Conservation (phyloP, 1,284 basidiomycete genomes). For the Ceratobasidium sp. region DNA sequence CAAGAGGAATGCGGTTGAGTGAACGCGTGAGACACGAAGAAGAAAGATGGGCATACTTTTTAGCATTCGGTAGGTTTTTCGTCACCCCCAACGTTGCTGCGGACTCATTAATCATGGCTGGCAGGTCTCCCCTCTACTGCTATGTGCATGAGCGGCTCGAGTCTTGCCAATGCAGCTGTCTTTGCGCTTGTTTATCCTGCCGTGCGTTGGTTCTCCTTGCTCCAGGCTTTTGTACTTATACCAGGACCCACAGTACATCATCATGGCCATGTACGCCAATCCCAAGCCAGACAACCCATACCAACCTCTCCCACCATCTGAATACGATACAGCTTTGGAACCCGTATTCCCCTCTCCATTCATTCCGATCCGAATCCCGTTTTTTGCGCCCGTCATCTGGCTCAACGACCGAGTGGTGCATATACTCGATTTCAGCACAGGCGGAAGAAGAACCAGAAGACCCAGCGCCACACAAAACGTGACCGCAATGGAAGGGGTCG, state of each 20-base stretch:
- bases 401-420: slow-evolving; percentile 74
- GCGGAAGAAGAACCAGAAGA: slow-evolving; percentile 32
- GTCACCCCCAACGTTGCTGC: slow-evolving; percentile 42
- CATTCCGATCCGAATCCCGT: slow-evolving; percentile 76
- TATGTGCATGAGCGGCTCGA: slow-evolving; percentile 72
- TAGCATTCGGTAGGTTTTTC: slow-evolving; percentile 69
- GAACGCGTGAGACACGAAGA: slow-evolving; percentile 75
- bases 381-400: slow-evolving; percentile 74
- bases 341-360: slow-evolving; percentile 58
- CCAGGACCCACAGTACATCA: slow-evolving; percentile 63
- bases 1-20: slow-evolving; percentile 70
- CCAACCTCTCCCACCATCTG: slow-evolving; percentile 58
- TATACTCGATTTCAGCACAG: slow-evolving; percentile 62
- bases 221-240: slow-evolving; percentile 42
- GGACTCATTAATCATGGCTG: not conserved
- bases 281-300: slow-evolving; percentile 74
- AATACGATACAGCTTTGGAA: slow-evolving; percentile 55
- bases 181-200: slow-evolving; percentile 81
- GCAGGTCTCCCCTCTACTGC: slow-evolving; percentile 68
- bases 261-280: slow-evolving; percentile 75
- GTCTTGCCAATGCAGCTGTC: slow-evolving; percentile 74
- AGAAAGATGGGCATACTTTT: slow-evolving; percentile 85
- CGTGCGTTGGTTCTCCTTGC: slow-evolving; percentile 54
- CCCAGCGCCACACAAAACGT: slow-evolving; percentile 23
- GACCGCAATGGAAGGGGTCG: slow-evolving; percentile 39